A percentile compares a stretch with the other conserved stretches of the same genome.
Conservation (phyloP, 75 land plant genomes). For the Azolla pinnata region DNA sequence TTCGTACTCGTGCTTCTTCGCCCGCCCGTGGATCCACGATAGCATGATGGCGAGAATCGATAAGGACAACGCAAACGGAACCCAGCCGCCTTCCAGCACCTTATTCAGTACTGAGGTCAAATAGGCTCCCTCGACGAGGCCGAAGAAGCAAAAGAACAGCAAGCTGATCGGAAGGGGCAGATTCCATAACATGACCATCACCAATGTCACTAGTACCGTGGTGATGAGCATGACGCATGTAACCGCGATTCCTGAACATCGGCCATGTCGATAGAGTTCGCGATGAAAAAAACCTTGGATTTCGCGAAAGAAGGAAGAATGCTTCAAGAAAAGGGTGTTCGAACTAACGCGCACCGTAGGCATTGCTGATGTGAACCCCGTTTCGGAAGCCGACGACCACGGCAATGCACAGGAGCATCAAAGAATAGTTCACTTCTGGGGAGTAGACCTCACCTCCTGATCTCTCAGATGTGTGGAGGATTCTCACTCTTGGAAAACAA, state of each 20-base stretch:
- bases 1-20: constrained; percentile 43
- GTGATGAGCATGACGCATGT: constrained; percentile 68
- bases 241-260: constrained; percentile 79
- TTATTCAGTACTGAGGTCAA: constrained; percentile 51
- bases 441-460: constrained; percentile 58
- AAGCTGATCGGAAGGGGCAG: constrained; percentile 19
- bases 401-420: constrained; percentile 53
- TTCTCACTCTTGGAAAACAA: constrained; percentile 61
- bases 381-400: constrained; percentile 50
- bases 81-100: constrained; percentile 64
- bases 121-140: constrained; percentile 47
- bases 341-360: constrained; percentile 45
- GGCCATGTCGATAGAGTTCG: too few relatives aligned
- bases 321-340: too few relatives aligned
- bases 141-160: constrained; percentile 39
- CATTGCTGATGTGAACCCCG: constrained; percentile 55
- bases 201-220: constrained; percentile 53
- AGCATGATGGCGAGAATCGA: constrained; percentile 41
- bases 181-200: constrained; percentile 64
- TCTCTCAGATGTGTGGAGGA: constrained; percentile 48
- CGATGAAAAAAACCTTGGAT: too few relatives aligned
- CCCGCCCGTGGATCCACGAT: constrained; percentile 56
- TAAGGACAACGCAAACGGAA: constrained; percentile 57
- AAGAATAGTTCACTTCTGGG: constrained; percentile 55
- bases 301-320: too few relatives aligned